Evolutionary conservation across 306 rosid species (phyloP), one percentile per base, ranked within the genome.

Genomic region (Cucumis melo): DNA sequence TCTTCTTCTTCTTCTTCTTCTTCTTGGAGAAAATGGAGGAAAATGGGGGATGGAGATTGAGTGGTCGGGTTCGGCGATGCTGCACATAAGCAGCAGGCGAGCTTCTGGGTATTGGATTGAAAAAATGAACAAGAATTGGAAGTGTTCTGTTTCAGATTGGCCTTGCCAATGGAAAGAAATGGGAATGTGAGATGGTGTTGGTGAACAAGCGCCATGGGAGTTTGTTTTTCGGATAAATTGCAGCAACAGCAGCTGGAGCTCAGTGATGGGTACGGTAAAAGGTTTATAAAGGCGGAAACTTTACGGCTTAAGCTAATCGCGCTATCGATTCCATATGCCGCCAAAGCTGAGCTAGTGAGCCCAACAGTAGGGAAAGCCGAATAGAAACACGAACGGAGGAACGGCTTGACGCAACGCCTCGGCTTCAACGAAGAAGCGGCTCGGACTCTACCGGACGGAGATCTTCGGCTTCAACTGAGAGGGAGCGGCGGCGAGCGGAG

Each of bases 21-120:
- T 71, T 29, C 29, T 36, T 80, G 82, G 82, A 89, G 89, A 73
- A 81, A 70, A 10, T 82, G 89, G 34, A 85, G 87, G 82, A 87
- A 88, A 78, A 91, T 85, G 32, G 86, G 85, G 27, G 73, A 3
- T 5, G 90, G 80, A 79, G 87, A 80, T 8, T 54, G 75, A 6
- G 75, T 29, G 65, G 74, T 11, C 56, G 83, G 58, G 41, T 57
- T 54, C 8, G 85, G 84, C 14, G 83, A 78, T 17, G 82, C 79
- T 51, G 86, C 29, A 48, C 46, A 77, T 0, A 87, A 79, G 55
- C 87, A 85, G 86, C 85, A 85, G 85, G 78, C 78, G 11, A 76
- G 83, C 34, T 60, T 66, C 19, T 82, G 77, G 77, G 83, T 65
- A 76, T 83, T 87, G 29, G 75, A 78, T 75, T 16, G 79, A 0